Base-by-base conservation (phyloP, 106 monocot genomes). In the Ottelia alismoides region DNA sequence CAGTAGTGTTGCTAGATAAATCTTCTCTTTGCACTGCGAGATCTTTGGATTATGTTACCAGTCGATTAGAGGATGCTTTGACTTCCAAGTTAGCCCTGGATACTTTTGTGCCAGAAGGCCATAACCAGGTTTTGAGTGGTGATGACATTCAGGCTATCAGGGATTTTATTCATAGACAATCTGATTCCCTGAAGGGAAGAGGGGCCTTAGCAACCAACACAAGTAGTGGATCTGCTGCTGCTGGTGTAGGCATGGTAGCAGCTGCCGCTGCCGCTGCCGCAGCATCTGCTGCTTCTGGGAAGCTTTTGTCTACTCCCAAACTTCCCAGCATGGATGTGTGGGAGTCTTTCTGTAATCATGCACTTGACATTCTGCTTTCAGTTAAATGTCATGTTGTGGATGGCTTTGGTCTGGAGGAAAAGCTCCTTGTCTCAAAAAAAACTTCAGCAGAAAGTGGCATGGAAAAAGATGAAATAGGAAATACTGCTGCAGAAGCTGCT, bases 211-310 rank as follows among this genome's bases (percentile, higher is more conserved):
- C 75, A 51, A 68, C 74, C 28, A 78, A 78, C 63, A 31, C 78
- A 43, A 72, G 47, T 64, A 66, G 73, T 56, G 72, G 76, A 0
- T 68, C 87, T 6, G n/a, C n/a, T n/a, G n/a, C n/a, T n/a, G n/a
- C n/a, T n/a, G 88, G 88, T 45, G 94, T 79, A 25, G 90, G 90
- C 55, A 82, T 90, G 64, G 85, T 78, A 20, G 90, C 98, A 24
- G 85, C 75, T 25, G 96, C 96, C 2, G 90, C 85, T 0, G 88
- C 88, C 19, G 89, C 85, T 10, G 98, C 98, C 1, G 89, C 88
- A 47, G 85, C 82, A 49, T 83, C 98, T 20, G 71, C 82, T 53
- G 59, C 82, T 49, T 56, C 80, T 70, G 82, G 76, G 28, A 99
- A 90, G 56, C 16, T 59, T 24, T 19, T 71, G 22, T 77, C 20